Conservation (phyloP, 129 eudicot genomes). For the Artemisia tridentata region DNA sequence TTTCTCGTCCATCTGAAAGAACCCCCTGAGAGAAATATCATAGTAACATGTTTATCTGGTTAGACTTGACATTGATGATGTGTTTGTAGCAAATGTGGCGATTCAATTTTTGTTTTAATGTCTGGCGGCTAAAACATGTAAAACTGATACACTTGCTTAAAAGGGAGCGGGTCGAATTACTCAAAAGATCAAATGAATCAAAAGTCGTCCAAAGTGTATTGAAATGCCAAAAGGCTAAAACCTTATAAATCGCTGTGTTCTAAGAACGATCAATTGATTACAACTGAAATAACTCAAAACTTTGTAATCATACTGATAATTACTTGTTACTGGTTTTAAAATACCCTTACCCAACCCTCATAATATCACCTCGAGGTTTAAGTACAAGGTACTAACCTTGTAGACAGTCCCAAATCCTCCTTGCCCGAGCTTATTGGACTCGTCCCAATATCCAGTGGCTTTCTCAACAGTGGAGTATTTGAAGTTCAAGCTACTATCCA, state of each 20-base stretch:
- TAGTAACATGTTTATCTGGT: neutral
- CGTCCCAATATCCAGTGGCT: slow-evolving; percentile 69
- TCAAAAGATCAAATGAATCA: too few species aligned
- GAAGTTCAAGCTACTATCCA: slow-evolving; percentile 70
- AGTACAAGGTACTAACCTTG: slow-evolving; percentile 44
- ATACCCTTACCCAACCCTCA: slow-evolving; percentile 2
- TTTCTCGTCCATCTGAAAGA: slow-evolving; percentile 80
- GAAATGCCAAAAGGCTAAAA: neutral
- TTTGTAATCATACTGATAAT: neutral
- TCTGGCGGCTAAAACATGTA: neutral
- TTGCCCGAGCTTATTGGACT: slow-evolving; percentile 83
- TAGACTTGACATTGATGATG: neutral
- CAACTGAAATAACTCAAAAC: too few species aligned
- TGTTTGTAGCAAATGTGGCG: neutral
- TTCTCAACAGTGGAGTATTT: slow-evolving; percentile 77
- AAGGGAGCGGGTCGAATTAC: neutral
- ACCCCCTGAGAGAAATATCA: slow-evolving; percentile 53
- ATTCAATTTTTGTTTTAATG: neutral
- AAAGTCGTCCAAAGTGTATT: neutral
- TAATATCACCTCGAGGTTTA: neutral
- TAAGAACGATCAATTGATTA: too few species aligned
- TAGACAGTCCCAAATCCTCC: slow-evolving; percentile 95
- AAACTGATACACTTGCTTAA: neutral
- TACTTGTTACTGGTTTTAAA: neutral
- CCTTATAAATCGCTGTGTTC: too few species aligned